Evolutionary conservation across 768 basidiomycete species (phyloP).

Genomic region (Hygrocybe coccinea): DNA sequence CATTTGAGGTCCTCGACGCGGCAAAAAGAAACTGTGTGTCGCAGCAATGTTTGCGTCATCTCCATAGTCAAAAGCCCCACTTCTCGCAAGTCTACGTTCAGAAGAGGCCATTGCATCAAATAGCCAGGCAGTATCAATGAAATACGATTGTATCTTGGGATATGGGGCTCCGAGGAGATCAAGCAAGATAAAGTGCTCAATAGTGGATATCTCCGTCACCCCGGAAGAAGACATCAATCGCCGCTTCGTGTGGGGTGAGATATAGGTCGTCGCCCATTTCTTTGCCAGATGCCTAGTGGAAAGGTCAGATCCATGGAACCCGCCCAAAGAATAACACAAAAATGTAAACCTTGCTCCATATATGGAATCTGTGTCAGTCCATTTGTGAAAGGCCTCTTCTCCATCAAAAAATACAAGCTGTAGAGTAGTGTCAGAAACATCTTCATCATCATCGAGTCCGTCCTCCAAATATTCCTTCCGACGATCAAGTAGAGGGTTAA

Average conservation of each 20-base stretch:
- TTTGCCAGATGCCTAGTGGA: constrained; percentile 74
- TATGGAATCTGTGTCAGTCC: constrained; percentile 86
- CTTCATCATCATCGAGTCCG: constrained; percentile 64
- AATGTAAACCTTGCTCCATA: constrained; percentile 85
- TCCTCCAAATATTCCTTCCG: constrained; percentile 52
- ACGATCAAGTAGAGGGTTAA: constrained; percentile 66
- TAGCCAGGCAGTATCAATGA: constrained; percentile 86
- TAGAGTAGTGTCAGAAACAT: constrained; percentile 76
- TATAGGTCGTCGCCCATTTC: constrained; percentile 71
- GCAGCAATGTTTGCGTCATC: constrained; percentile 42
- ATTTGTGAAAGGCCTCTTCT: constrained; percentile 89
- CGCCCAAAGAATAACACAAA: neutral
- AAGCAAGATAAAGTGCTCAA: constrained; percentile 89
- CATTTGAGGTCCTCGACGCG: constrained; percentile 36
- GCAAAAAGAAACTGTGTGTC: constrained; percentile 65
- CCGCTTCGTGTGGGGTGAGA: constrained; percentile 54
- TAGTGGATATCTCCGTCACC: constrained; percentile 58
- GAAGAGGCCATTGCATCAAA: constrained; percentile 70
- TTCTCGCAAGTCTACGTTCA: constrained; percentile 67
- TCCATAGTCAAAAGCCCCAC: constrained; percentile 53
- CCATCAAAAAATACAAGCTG: constrained; percentile 96
- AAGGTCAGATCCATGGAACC: neutral
- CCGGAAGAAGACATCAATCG: constrained; percentile 43
- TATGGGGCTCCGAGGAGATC: constrained; percentile 81
- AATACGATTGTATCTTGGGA: constrained; percentile 78